A percentile compares a stretch with the other conserved stretches of the same genome.
These are phyloP conservation scores for Diaporthe sp. DNA, from an alignment of 2,329 filamentous ascomycete genomes.

Conservation along the genomic window DNA sequence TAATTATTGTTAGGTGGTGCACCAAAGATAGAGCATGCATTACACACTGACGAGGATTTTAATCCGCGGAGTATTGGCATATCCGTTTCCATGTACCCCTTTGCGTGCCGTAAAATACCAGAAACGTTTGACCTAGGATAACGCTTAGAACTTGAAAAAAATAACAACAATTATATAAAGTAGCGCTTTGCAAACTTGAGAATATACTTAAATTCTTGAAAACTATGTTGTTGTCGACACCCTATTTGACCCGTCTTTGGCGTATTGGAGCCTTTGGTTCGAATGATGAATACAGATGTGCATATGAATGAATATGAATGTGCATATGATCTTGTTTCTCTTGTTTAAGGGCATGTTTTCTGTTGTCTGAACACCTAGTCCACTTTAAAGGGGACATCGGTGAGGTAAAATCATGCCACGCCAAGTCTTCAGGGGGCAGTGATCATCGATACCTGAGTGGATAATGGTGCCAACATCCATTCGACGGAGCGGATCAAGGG, in stretches of 20 bases:
- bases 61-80: not conserved
- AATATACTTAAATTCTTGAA: not conserved
- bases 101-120: not conserved
- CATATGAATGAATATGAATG: not conserved
- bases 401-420: not conserved
- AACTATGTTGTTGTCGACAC: not conserved
- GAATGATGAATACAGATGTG: not conserved
- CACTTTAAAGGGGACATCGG: not conserved
- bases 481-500: not conserved
- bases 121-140: not conserved
- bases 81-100: not conserved
- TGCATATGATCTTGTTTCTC: not conserved
- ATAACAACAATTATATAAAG: not conserved
- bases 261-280: not conserved
- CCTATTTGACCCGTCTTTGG: not conserved
- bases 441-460: constrained; percentile 5
- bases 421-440: constrained; percentile 9
- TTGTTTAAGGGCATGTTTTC: not conserved
- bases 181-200: not conserved
- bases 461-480: not conserved
- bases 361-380: not conserved
- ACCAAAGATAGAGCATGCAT: not conserved
- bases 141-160: not conserved
- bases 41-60: not conserved
- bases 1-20: not conserved